Conservation (phyloP, 2,329 filamentous ascomycete species). For the Aspergillus quadrilineatus region DNA sequence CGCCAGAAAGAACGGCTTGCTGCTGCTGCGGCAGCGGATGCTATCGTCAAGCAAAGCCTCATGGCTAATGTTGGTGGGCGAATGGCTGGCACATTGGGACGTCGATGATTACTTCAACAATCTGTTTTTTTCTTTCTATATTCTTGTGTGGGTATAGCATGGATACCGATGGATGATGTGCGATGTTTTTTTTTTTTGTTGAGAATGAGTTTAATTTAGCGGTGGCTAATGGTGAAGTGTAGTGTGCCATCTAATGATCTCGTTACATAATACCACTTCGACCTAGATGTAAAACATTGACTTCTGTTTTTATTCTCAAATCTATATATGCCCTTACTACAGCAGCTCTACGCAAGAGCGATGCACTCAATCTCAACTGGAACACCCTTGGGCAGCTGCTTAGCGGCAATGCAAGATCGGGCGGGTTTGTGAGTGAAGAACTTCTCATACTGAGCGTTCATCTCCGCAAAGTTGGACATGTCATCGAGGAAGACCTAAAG, state of each 20-base stretch:
- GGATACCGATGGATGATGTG: conserved; percentile 8
- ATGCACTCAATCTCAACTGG: conserved; percentile 66
- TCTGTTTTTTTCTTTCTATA: conserved; percentile 11
- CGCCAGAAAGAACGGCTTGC: conserved; percentile 92
- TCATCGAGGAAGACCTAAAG: conserved; percentile 76
- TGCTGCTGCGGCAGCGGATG: conserved; percentile 83
- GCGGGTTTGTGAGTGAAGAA: conserved; percentile 67
- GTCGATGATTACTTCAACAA: conserved; percentile 23
- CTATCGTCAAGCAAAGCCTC: conserved; percentile 92
- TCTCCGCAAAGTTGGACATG: conserved; percentile 83
- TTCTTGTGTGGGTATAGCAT: conserved; percentile 6
- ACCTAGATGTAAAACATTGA: no score
- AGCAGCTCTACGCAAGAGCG: conserved; percentile 49
- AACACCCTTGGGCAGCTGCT: conserved; percentile 62
- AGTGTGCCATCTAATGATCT: conserved; percentile 5
- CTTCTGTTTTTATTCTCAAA: no score
- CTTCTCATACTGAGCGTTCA: conserved; percentile 71
- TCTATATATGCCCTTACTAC: not conserved
- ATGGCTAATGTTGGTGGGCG: conserved; percentile 56
- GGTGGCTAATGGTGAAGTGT: conserved; percentile 2
- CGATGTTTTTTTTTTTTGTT: not conserved
- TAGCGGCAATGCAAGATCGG: conserved; percentile 62
- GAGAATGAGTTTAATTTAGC: not conserved
- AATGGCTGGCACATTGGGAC: conserved; percentile 49
- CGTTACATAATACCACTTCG: not conserved